These are phyloP conservation scores for Coemansia sp. DNA, from an alignment of 192 early-diverging fungal species.

Conservation along the genomic window DNA sequence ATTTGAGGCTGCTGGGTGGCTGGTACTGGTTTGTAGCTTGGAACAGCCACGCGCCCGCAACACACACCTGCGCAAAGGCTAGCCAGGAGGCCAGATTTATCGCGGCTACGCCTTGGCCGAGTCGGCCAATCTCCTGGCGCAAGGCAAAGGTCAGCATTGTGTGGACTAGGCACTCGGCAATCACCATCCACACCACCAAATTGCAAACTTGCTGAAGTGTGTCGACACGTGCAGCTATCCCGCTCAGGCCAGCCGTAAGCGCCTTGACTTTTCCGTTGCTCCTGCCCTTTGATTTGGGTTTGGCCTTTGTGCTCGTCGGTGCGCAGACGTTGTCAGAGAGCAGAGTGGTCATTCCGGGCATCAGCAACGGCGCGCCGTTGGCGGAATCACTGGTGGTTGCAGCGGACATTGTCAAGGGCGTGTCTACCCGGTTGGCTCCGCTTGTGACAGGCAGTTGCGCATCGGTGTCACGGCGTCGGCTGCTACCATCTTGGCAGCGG, in stretches of 20 bases:
- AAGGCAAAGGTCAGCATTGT: constrained; percentile 46
- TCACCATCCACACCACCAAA: constrained; percentile 26
- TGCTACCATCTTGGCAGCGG: not conserved
- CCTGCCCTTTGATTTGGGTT: not conserved
- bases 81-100: constrained; percentile 24
- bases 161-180: constrained; percentile 41
- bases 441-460: not conserved
- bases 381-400: constrained; percentile 4
- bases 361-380: not conserved
- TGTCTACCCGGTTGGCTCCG: constrained; percentile 10
- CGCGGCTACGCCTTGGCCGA: constrained; percentile 11
- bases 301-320: not conserved
- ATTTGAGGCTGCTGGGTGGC: not conserved
- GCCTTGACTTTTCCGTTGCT: constrained; percentile 7
- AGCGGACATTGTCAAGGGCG: constrained; percentile 8
- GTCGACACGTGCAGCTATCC: constrained; percentile 11
- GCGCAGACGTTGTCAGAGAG: not conserved
- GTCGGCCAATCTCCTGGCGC: constrained; percentile 36
- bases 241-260: constrained; percentile 6
- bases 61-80: constrained; percentile 40
- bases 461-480: not conserved
- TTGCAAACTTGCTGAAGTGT: constrained; percentile 31
- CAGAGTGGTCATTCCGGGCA: constrained; percentile 1
- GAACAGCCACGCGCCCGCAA: constrained; percentile 27
- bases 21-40: constrained; percentile 21